Conservation (phyloP, 1,139 yeast genomes). For the Pichia terricola region DNA sequence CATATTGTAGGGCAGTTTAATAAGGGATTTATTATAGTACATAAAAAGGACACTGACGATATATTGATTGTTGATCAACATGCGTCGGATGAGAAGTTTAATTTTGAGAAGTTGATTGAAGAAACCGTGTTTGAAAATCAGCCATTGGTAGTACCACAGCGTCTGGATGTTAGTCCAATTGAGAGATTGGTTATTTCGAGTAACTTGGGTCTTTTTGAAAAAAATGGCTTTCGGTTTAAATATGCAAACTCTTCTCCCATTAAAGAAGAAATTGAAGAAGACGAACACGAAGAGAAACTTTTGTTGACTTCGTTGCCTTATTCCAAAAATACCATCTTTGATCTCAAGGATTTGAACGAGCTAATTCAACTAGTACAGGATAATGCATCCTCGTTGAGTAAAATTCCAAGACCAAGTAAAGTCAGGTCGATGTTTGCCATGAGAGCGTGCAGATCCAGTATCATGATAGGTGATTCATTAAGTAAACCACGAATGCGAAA, state of each 20-base stretch:
- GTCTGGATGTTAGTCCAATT: conserved; percentile 57
- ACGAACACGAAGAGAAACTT: conserved; percentile 40
- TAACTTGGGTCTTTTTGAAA: conserved; percentile 43
- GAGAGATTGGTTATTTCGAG: conserved; percentile 69
- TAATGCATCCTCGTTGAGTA: conserved; percentile 25
- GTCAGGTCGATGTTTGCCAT: conserved; percentile 78
- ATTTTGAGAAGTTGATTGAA: conserved; percentile 62
- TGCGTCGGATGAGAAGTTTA: conserved; percentile 91
- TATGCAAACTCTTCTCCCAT: conserved; percentile 27
- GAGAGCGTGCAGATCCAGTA: conserved; percentile 90
- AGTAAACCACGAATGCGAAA: conserved; percentile 47
- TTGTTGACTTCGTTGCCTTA: conserved; percentile 49
- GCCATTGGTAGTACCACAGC: conserved; percentile 57
- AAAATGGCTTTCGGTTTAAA: conserved; percentile 66
- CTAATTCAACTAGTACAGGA: conserved; percentile 50
- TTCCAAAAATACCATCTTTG: conserved; percentile 62
- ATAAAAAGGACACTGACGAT: conserved; percentile 24
- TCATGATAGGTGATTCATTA: conserved; percentile 83
- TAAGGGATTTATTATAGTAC: conserved; percentile 74
- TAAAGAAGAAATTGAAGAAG: conserved; percentile 39
- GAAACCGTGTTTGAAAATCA: conserved; percentile 56
- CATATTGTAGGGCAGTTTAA: conserved; percentile 84
- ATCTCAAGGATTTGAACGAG: conserved; percentile 62
- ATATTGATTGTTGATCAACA: conserved; percentile 91
- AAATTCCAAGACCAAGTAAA: conserved; percentile 59